Evolutionary conservation across 2,329 filamentous ascomycete genomes (phyloP).

Genomic region (Aspergillus melleus): DNA sequence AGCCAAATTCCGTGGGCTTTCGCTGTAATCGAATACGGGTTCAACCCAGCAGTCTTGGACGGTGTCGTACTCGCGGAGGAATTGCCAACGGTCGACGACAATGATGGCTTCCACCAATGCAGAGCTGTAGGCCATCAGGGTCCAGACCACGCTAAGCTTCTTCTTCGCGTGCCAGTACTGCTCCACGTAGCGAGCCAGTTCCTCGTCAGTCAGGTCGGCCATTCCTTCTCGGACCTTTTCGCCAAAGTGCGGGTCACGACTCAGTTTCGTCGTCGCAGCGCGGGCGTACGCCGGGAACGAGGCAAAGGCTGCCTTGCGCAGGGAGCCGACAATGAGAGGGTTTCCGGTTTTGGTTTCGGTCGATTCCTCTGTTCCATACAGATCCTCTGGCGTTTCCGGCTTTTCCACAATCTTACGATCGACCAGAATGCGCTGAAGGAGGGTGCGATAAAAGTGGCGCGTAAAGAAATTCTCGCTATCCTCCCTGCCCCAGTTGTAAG

Average conservation of each 20-base stretch:
- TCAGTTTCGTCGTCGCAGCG: constrained; percentile 76
- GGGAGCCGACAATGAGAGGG: constrained; percentile 81
- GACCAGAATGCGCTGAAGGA: constrained; percentile 88
- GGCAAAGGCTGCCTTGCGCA: constrained; percentile 76
- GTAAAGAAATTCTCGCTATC: constrained; percentile 90
- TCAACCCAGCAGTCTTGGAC: constrained; percentile 85
- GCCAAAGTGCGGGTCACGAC: constrained; percentile 60
- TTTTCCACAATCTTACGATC: constrained; percentile 75
- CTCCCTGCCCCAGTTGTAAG: constrained; percentile 79
- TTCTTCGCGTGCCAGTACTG: constrained; percentile 68
- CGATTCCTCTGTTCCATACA: constrained; percentile 24
- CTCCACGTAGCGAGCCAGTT: constrained; percentile 70
- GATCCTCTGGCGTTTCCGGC: constrained; percentile 36
- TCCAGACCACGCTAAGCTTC: constrained; percentile 86
- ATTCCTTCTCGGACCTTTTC: constrained; percentile 66
- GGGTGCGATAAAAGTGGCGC: constrained; percentile 86
- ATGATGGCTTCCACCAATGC: constrained; percentile 86
- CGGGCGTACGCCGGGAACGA: constrained; percentile 76
- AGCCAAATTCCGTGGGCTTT: constrained; percentile 87
- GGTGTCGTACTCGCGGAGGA: constrained; percentile 74
- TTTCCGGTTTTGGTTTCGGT: constrained; percentile 53
- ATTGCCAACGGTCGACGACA: constrained; percentile 86
- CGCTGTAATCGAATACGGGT: constrained; percentile 81
- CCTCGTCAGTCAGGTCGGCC: constrained; percentile 68
- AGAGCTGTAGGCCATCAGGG: constrained; percentile 92